Conservation (phyloP, 2,329 filamentous ascomycete genomes). For the Pseudogymnoascus sp. region DNA sequence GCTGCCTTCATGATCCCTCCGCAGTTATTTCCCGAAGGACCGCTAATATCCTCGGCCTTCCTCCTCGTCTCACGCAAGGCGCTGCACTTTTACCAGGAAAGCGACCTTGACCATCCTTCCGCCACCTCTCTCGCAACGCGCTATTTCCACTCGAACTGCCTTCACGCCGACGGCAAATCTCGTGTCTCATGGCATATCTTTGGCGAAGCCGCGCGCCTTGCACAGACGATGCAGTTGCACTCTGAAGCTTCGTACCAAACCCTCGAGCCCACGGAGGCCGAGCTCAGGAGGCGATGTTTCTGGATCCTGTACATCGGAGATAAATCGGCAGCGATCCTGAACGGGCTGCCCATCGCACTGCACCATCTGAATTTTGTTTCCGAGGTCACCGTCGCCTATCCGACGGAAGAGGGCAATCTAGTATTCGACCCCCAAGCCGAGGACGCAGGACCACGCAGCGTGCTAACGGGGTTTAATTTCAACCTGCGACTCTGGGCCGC, state of each 20-base stretch:
- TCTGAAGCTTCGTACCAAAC: constrained; percentile 32
- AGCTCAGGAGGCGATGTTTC: constrained; percentile 13
- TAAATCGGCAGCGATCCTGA: constrained; percentile 19
- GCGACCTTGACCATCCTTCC: constrained; percentile 34
- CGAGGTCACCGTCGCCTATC: constrained; percentile 30
- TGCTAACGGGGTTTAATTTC: constrained; percentile 35
- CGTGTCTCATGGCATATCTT: constrained; percentile 39
- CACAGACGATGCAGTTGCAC: constrained; percentile 36
- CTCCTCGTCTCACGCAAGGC: constrained; percentile 33
- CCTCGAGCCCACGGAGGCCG: constrained; percentile 31
- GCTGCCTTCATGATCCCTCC: constrained; percentile 34
- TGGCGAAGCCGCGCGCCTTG: constrained; percentile 35
- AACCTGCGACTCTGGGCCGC: constrained; percentile 35
- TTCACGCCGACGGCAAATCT: constrained; percentile 36
- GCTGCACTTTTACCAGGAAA: constrained; percentile 33
- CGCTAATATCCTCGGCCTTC: constrained; percentile 22
- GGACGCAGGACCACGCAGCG: constrained; percentile 19
- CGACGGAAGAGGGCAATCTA: constrained; percentile 19
- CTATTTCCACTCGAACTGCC: constrained; percentile 38
- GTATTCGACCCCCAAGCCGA: constrained; percentile 14
- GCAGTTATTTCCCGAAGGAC: constrained; percentile 33
- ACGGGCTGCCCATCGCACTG: constrained; percentile 36
- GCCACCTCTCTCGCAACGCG: constrained; percentile 36
- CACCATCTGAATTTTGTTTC: constrained; percentile 36
- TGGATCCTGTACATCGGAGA: constrained; percentile 14